These are phyloP conservation scores for Xylariales sp. DNA, from an alignment of 2,329 filamentous ascomycete species.

Conservation along the genomic window DNA sequence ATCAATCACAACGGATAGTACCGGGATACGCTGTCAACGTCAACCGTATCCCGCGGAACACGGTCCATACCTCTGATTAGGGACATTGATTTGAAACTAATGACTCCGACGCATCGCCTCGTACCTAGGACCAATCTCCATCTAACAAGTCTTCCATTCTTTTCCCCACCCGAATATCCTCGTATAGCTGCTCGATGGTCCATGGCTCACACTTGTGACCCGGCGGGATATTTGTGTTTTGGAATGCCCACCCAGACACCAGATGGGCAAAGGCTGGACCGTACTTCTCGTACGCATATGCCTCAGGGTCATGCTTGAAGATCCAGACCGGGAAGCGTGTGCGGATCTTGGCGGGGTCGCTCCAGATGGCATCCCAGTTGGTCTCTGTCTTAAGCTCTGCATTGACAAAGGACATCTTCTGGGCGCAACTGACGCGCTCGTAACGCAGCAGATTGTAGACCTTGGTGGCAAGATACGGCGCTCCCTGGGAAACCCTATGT, in stretches of 20 bases:
- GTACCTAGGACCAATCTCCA: no score
- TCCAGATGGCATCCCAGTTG: slow-evolving; percentile 6
- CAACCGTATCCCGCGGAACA: no score
- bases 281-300: slow-evolving; percentile 22
- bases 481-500: slow-evolving; percentile 29
- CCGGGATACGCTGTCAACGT: no score
- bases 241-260: slow-evolving; percentile 13
- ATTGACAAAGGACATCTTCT: slow-evolving; percentile 15
- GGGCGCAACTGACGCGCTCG: slow-evolving; percentile 14
- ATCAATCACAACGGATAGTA: no score
- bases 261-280: slow-evolving; percentile 15
- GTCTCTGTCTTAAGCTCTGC: slow-evolving; percentile 8
- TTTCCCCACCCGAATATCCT: background rate
- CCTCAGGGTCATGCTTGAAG: slow-evolving; percentile 22
- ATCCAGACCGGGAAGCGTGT: slow-evolving; percentile 10
- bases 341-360: slow-evolving; percentile 6
- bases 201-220: slow-evolving; percentile 19
- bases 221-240: slow-evolving; percentile 21
- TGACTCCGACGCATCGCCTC: no score
- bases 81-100: no score
- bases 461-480: background rate
- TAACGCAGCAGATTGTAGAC: slow-evolving; percentile 8
- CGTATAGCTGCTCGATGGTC: slow-evolving; percentile 9
- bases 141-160: no score
- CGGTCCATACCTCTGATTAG: no score